Percentiles rank a stretch among this genome's conserved stretches.
phyloP scores from a whole-genome alignment of 108 stramenopile species.

The Nitzschia sp. region DNA sequence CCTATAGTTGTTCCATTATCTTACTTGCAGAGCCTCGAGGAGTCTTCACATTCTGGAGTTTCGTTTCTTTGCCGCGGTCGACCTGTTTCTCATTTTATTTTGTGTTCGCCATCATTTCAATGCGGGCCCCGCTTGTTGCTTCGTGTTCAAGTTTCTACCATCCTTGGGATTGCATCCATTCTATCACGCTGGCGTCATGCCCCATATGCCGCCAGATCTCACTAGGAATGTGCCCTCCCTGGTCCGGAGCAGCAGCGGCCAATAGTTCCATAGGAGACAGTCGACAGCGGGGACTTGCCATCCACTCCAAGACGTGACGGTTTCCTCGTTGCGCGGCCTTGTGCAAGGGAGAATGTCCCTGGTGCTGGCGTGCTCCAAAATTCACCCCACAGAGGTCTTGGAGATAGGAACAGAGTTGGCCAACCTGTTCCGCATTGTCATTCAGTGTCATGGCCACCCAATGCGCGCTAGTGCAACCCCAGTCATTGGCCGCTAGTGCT shows the following conservation, averaged over 20 bases:
- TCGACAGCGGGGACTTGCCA: conserved; percentile 44
- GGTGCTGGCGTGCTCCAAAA: conserved; percentile 56
- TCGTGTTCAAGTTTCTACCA: not conserved
- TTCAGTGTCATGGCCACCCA: conserved; percentile 75
- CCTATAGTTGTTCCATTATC: too few species aligned
- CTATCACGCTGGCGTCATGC: conserved; percentile 55
- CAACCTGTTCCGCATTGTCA: conserved; percentile 33
- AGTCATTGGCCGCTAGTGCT: conserved; percentile 49
- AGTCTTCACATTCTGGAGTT: too few species aligned
- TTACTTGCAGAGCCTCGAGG: too few species aligned
- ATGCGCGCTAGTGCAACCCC: conserved; percentile 71
- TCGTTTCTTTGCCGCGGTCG: too few species aligned
- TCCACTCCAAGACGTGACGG: conserved; percentile 64
- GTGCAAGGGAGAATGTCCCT: conserved; percentile 80
- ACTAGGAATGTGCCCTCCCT: conserved; percentile 75
- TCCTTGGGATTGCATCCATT: conserved; percentile 55
- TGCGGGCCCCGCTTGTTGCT: too few species aligned
- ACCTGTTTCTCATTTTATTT: too few species aligned
- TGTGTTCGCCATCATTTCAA: too few species aligned
- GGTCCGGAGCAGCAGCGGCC: conserved; percentile 38
- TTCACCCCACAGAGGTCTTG: conserved; percentile 35
- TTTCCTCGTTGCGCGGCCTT: conserved; percentile 79
- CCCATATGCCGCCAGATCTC: conserved; percentile 69
- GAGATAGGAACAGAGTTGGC: conserved; percentile 54
- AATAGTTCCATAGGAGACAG: conserved; percentile 26